These are phyloP conservation scores for Pisolithus thermaeus DNA, from an alignment of 1,284 basidiomycete species.

Conservation along the genomic window DNA sequence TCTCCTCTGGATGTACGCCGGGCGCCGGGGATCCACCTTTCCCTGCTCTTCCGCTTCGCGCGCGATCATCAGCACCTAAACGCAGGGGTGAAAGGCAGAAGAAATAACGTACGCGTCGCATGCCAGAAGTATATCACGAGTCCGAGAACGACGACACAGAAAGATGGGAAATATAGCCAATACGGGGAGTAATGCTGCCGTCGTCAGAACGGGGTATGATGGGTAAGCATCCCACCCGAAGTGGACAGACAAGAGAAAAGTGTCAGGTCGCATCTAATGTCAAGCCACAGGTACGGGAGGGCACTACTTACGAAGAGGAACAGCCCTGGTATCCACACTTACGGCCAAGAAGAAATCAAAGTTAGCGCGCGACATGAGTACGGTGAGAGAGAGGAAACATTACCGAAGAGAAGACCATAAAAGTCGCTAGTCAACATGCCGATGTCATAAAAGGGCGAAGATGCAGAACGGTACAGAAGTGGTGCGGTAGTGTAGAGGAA, in stretches of 20 bases:
- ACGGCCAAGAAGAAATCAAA: background rate
- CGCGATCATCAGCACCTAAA: conserved; percentile 4
- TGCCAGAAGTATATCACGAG: conserved; percentile 80
- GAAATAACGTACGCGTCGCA: conserved; percentile 57
- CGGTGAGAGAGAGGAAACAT: conserved; percentile 17
- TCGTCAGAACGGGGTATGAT: background rate
- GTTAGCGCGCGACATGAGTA: background rate
- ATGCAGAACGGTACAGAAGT: conserved; percentile 77
- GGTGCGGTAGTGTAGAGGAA: conserved; percentile 81
- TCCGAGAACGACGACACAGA: conserved; percentile 61
- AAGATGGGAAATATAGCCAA: conserved; percentile 81
- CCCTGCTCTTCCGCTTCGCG: conserved; percentile 71
- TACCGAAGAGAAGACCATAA: conserved; percentile 77
- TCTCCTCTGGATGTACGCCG: conserved; percentile 48
- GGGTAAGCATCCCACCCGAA: background rate
- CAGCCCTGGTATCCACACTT: conserved; percentile 39
- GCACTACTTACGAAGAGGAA: conserved; percentile 53
- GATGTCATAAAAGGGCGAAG: conserved; percentile 79
- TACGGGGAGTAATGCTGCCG: conserved; percentile 68
- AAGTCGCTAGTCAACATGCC: conserved; percentile 81
- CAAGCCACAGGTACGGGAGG: conserved; percentile 8
- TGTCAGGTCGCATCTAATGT: background rate
- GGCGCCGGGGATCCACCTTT: conserved; percentile 52
- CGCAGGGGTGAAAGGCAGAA: background rate
- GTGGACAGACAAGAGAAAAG: background rate